Evolutionary conservation across 2,329 filamentous ascomycete species (phyloP).

Genomic region (Onygenales sp.): DNA sequence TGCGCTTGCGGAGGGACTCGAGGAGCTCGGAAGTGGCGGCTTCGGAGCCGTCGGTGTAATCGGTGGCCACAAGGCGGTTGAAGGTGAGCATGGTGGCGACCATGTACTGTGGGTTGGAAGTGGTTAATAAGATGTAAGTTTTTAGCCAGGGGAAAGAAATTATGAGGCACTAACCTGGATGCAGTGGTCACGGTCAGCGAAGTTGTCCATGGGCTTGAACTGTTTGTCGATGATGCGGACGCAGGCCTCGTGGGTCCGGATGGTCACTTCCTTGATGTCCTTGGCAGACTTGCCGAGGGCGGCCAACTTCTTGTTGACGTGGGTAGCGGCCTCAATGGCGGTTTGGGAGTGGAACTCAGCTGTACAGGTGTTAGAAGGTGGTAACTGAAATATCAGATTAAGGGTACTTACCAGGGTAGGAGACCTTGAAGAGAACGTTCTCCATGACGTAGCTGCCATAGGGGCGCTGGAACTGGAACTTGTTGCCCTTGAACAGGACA

Average conservation of each 20-base stretch:
- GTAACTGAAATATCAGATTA: background rate
- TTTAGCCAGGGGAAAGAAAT: background rate
- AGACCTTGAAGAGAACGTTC: conserved; percentile 99
- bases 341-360: conserved; percentile 99
- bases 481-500: conserved; percentile 90
- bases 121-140: conserved; percentile 14
- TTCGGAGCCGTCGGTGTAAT: conserved; percentile 89
- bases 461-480: conserved; percentile 89
- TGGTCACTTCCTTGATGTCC: conserved; percentile 87
- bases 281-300: conserved; percentile 79
- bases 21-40: conserved; percentile 83
- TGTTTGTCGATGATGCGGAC: conserved; percentile 99
- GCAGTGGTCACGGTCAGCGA: conserved; percentile 98
- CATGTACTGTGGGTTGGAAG: conserved; percentile 60
- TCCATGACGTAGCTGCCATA: conserved; percentile 99
- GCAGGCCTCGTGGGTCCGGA: conserved; percentile 96
- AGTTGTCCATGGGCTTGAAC: conserved; percentile 99
- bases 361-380: conserved; percentile 21
- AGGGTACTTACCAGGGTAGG: conserved; percentile 66
- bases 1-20: conserved; percentile 84
- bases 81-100: conserved; percentile 91
- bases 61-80: conserved; percentile 82
- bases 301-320: conserved; percentile 74
- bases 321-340: conserved; percentile 87
- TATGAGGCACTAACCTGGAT: conserved; percentile 55